These are phyloP conservation scores for Peniophora sp. DNA, from an alignment of 1,284 basidiomycete genomes.

Conservation along the genomic window DNA sequence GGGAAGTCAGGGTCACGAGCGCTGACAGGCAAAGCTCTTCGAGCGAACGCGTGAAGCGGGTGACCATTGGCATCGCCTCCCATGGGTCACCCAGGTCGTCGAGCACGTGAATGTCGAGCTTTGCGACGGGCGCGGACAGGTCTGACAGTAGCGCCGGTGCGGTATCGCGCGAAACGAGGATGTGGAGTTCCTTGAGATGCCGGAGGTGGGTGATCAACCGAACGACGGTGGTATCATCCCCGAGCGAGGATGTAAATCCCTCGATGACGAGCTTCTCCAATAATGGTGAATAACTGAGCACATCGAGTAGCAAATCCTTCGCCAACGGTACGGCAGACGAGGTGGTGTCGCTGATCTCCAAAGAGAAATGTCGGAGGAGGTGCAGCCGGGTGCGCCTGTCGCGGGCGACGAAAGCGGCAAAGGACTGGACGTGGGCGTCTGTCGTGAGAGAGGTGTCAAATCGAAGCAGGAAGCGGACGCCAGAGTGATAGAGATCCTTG, in stretches of 20 bases:
- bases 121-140: not conserved
- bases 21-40: not conserved
- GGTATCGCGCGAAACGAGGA: not conserved
- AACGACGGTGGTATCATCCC: not conserved
- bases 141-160: not conserved
- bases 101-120: slow-evolving; percentile 1
- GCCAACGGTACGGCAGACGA: not conserved
- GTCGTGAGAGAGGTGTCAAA: not conserved
- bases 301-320: not conserved
- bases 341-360: not conserved
- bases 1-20: not conserved
- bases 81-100: slow-evolving; percentile 1
- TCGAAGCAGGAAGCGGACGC: not conserved
- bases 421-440: not conserved
- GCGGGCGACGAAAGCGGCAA: not conserved
- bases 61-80: not conserved
- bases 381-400: not conserved
- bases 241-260: not conserved
- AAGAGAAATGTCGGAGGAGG: not conserved
- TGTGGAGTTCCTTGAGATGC: not conserved
- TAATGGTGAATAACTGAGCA: not conserved
- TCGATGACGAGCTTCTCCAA: not conserved
- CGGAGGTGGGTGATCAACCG: not conserved
- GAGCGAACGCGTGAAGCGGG: not conserved
- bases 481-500: not conserved